Evolutionary conservation across 2,329 filamentous ascomycete species (phyloP).

Genomic region (Microdochium bolleyi): DNA sequence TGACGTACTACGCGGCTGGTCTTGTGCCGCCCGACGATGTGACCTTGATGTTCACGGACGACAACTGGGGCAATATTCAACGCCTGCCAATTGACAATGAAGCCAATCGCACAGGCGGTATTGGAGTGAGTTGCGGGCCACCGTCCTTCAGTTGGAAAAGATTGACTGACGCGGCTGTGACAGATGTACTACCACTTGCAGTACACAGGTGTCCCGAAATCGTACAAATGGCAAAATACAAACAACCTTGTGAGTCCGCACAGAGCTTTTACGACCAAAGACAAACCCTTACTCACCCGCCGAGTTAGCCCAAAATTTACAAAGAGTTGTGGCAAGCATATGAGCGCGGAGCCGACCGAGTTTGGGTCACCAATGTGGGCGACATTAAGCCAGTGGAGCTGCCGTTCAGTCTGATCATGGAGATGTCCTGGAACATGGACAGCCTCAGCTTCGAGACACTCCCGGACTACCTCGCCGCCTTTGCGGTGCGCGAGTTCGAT

Average conservation of each 20-base stretch:
- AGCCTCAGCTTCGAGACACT: conserved; percentile 28
- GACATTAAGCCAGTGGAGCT: conserved; percentile 51
- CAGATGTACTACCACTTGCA: conserved; percentile 49
- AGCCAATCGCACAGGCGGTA: conserved; percentile 42
- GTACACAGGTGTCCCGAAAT: conserved; percentile 38
- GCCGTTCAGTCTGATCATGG: conserved; percentile 12
- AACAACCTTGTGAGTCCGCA: conserved; percentile 52
- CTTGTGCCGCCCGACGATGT: conserved; percentile 53
- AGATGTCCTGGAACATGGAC: conserved; percentile 45
- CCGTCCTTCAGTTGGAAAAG: background rate
- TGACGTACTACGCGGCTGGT: conserved; percentile 59
- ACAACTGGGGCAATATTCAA: conserved; percentile 54
- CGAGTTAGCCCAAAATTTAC: conserved; percentile 8
- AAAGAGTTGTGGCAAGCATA: conserved; percentile 52
- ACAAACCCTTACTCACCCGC: background rate
- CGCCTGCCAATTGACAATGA: conserved; percentile 49
- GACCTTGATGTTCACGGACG: conserved; percentile 55
- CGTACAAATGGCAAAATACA: conserved; percentile 56
- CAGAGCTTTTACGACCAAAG: conserved; percentile 10
- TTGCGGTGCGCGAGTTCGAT: conserved; percentile 44
- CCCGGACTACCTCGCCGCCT: conserved; percentile 33
- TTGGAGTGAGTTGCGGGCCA: conserved; percentile 32
- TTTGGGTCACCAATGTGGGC: conserved; percentile 62
- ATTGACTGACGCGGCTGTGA: background rate
- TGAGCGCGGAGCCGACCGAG: conserved; percentile 46